phyloP scores from a whole-genome alignment of 495 filamentous ascomycete genomes.

The Baudoinia panamericana region DNA sequence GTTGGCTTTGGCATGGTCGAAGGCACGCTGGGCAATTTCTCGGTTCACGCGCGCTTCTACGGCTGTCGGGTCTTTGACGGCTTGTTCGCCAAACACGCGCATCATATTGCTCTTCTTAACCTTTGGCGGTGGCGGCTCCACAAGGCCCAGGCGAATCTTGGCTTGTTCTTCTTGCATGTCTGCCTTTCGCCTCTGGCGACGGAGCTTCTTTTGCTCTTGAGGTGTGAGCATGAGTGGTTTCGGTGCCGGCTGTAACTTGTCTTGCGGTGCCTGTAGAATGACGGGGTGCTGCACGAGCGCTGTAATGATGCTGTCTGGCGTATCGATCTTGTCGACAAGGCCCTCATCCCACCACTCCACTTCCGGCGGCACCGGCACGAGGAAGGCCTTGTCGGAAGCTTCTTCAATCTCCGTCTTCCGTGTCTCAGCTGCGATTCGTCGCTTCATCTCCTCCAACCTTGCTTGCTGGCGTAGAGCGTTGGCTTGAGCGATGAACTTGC shows the following conservation, averaged over 20 bases:
- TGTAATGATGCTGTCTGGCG: slow-evolving; percentile 73
- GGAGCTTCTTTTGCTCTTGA: slow-evolving; percentile 81
- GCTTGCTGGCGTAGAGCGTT: slow-evolving; percentile 76
- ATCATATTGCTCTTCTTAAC: slow-evolving; percentile 93
- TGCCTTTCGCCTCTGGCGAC: slow-evolving; percentile 79
- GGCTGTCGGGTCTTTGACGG: slow-evolving; percentile 93
- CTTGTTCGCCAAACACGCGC: slow-evolving; percentile 93
- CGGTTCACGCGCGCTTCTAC: slow-evolving; percentile 87
- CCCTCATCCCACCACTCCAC: slow-evolving; percentile 98
- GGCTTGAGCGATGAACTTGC: slow-evolving; percentile 90
- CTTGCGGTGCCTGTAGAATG: slow-evolving; percentile 79
- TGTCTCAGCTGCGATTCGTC: slow-evolving; percentile 71
- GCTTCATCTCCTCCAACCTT: slow-evolving; percentile 85
- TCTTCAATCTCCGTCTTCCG: slow-evolving; percentile 84
- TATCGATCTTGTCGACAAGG: slow-evolving; percentile 66
- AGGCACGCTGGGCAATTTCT: slow-evolving; percentile 73
- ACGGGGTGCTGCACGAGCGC: slow-evolving; percentile 86
- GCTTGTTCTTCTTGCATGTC: slow-evolving; percentile 91
- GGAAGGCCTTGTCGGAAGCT: slow-evolving; percentile 77
- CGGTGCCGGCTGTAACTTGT: slow-evolving; percentile 59
- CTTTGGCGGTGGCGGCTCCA: slow-evolving; percentile 80
- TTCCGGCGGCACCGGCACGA: slow-evolving; percentile 69
- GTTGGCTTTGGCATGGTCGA: slow-evolving; percentile 64
- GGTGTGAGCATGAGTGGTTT: slow-evolving; percentile 90
- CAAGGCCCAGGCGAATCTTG: slow-evolving; percentile 81